Conservation (phyloP, 2,329 filamentous ascomycete genomes). For the Talaromyces sp. region DNA sequence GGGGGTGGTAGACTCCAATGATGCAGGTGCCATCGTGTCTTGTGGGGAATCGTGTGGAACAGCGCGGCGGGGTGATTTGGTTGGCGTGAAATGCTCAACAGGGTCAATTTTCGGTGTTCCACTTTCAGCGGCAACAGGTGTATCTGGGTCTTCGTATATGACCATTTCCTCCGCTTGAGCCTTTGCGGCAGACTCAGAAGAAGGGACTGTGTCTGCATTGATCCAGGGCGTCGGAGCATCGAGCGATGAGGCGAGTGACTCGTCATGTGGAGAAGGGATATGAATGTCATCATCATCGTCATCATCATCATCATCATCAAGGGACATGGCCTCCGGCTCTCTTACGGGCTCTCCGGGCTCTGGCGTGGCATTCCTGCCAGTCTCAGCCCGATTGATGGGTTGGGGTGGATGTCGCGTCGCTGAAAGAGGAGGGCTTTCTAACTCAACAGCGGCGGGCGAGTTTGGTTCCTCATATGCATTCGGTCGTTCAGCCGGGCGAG, state of each 20-base stretch:
- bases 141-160: constrained; percentile 31
- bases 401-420: constrained; percentile 14
- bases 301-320: too few relatives aligned
- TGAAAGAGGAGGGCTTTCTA: constrained; percentile 26
- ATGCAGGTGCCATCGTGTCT: neutral
- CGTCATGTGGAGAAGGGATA: constrained; percentile 4
- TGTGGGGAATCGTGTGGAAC: neutral
- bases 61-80: constrained; percentile 11
- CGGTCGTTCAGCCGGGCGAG: constrained; percentile 26
- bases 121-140: constrained; percentile 15
- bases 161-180: constrained; percentile 23
- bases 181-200: constrained; percentile 13
- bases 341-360: constrained; percentile 18
- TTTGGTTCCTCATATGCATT: constrained; percentile 59
- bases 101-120: constrained; percentile 7
- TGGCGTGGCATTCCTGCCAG: constrained; percentile 7
- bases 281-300: constrained; percentile 9
- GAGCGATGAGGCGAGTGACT: constrained; percentile 1
- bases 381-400: neutral
- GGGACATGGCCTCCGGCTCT: constrained; percentile 11
- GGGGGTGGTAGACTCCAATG: constrained; percentile 9
- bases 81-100: constrained; percentile 12
- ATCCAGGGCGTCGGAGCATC: constrained; percentile 9
- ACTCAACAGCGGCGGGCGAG: constrained; percentile 25
- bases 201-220: constrained; percentile 7